Conservation (phyloP, 2,329 filamentous ascomycete genomes). For the Juglanconis sp. region DNA sequence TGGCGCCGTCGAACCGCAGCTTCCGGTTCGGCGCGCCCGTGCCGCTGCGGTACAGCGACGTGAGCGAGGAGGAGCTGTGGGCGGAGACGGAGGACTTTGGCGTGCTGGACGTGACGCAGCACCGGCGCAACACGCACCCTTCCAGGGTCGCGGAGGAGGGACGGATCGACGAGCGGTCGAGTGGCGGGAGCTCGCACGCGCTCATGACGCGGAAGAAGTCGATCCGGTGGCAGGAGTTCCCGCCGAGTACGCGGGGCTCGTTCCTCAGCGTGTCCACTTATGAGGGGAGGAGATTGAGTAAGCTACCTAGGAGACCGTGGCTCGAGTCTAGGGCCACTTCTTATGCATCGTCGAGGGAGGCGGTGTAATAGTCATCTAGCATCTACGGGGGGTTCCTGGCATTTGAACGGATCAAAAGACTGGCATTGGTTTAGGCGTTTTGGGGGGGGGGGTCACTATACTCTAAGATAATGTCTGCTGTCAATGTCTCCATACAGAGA, state of each 20-base stretch:
- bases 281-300: constrained; percentile 17
- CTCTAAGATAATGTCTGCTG: too few species aligned
- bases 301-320: constrained; percentile 15
- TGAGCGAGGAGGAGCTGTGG: constrained; percentile 21
- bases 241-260: constrained; percentile 13
- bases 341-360: constrained; percentile 11
- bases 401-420: too few species aligned
- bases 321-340: constrained; percentile 15
- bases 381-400: too few species aligned
- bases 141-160: not conserved
- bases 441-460: too few species aligned
- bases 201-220: constrained; percentile 12
- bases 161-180: not conserved
- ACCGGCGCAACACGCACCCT: not conserved
- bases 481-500: too few species aligned
- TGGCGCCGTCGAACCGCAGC: constrained; percentile 15
- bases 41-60: constrained; percentile 21
- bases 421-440: too few species aligned
- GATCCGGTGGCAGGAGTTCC: constrained; percentile 18
- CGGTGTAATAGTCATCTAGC: not conserved
- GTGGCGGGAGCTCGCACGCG: not conserved
- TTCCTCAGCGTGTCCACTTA: constrained; percentile 12
- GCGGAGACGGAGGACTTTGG: constrained; percentile 21
- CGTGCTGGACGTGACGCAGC: constrained; percentile 18
- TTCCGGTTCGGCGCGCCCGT: constrained; percentile 22